Percentiles rank a stretch among this genome's conserved stretches.
Evolutionary conservation across 2,329 filamentous ascomycete genomes (phyloP).

Genomic region (Hymenoscyphus infarciens): DNA sequence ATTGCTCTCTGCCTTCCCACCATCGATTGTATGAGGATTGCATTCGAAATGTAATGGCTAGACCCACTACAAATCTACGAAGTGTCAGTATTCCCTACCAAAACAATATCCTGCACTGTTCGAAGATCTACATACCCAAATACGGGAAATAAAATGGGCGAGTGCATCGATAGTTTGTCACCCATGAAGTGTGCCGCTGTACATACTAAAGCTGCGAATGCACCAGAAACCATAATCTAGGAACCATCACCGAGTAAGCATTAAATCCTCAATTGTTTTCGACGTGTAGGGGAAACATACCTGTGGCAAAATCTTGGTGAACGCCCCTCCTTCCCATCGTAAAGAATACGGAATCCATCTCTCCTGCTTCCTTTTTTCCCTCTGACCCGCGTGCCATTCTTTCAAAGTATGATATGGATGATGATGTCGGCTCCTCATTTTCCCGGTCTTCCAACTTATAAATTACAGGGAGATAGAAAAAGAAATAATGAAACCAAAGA

Average conservation of each 20-base stretch:
- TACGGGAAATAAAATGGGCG: constrained; percentile 18
- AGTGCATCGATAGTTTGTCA: constrained; percentile 15
- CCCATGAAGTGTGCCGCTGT: constrained; percentile 6
- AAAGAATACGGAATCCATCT: constrained; percentile 21
- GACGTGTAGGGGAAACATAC: too few species aligned
- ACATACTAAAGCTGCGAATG: constrained; percentile 13
- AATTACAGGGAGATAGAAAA: too few species aligned
- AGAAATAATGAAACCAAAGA: too few species aligned
- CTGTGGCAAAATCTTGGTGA: too few species aligned
- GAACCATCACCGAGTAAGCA: too few species aligned
- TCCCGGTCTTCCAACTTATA: too few species aligned
- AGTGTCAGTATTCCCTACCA: too few species aligned
- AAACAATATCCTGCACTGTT: too few species aligned
- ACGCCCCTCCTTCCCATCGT: constrained; percentile 9
- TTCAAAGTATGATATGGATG: constrained; percentile 14
- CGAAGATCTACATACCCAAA: constrained; percentile 14
- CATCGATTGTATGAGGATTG: constrained; percentile 21
- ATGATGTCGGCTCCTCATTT: constrained; percentile 11
- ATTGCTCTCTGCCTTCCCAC: constrained; percentile 21
- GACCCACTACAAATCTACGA: constrained; percentile 19
- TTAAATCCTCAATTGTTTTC: too few species aligned
- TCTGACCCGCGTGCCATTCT: constrained; percentile 19
- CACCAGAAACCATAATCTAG: background rate
- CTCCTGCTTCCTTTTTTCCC: constrained; percentile 12
- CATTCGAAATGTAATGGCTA: constrained; percentile 22